Evolutionary conservation across 768 basidiomycete genomes (phyloP).

Genomic region (Amylocystis lapponica): DNA sequence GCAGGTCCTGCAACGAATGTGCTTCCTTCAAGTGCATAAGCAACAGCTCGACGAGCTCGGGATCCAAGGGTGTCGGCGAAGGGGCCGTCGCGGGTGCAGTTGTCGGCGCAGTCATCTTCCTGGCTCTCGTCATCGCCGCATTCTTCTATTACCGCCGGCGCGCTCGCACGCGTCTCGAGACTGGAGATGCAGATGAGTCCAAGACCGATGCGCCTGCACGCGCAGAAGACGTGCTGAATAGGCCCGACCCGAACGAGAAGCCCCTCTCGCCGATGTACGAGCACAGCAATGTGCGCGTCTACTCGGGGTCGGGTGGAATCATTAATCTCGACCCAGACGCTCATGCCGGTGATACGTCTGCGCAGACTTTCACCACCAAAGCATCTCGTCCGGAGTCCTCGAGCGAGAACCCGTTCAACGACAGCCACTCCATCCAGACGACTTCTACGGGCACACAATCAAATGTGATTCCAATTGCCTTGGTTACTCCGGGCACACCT

Average conservation of each 20-base stretch:
- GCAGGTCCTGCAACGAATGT: slow-evolving; percentile 58
- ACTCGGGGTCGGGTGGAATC: slow-evolving; percentile 40
- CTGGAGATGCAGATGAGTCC: slow-evolving; percentile 21
- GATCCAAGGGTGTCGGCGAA: slow-evolving; percentile 44
- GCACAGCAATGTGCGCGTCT: slow-evolving; percentile 41
- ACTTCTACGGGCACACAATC: slow-evolving; percentile 68
- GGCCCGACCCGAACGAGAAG: slow-evolving; percentile 80
- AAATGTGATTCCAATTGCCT: slow-evolving; percentile 83
- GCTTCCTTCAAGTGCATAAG: slow-evolving; percentile 46
- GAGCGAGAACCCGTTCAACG: slow-evolving; percentile 68
- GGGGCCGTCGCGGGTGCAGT: slow-evolving; percentile 75
- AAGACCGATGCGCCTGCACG: slow-evolving; percentile 64
- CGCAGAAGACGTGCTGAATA: slow-evolving; percentile 71
- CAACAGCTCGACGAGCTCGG: slow-evolving; percentile 7
- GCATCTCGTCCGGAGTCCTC: slow-evolving; percentile 24
- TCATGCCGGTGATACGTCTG: slow-evolving; percentile 24
- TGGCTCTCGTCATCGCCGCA: slow-evolving; percentile 43
- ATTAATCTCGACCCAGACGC: slow-evolving; percentile 54
- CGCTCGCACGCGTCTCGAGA: slow-evolving; percentile 30
- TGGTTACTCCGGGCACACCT: slow-evolving; percentile 57
- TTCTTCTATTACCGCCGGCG: slow-evolving; percentile 66
- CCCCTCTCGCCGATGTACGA: slow-evolving; percentile 27
- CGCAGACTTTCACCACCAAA: slow-evolving; percentile 17
- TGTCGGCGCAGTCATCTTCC: slow-evolving; percentile 55
- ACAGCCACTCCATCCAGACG: slow-evolving; percentile 76